Evolutionary conservation across 768 basidiomycete genomes (phyloP).

Genomic region (Rhodotorula kratochvilovae): DNA sequence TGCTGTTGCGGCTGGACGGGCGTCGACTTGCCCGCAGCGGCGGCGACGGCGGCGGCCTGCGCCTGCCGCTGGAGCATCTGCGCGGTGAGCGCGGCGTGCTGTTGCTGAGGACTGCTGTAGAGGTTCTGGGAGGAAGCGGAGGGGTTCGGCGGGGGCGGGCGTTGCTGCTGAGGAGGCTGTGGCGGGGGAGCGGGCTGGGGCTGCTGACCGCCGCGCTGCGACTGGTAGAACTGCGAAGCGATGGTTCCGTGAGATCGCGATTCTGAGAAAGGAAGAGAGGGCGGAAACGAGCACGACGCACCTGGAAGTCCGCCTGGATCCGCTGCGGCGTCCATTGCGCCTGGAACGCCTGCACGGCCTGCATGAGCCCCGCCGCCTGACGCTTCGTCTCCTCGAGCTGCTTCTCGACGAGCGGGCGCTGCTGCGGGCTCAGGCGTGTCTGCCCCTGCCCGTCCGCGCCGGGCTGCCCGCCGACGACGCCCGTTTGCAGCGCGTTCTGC

Average conservation of each 20-base stretch:
- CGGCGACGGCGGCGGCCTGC: neutral
- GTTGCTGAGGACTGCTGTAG: neutral
- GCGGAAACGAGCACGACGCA: neutral
- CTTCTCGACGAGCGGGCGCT: slow-evolving; percentile 17
- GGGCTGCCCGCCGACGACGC: slow-evolving; percentile 12
- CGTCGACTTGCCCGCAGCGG: slow-evolving; percentile 4
- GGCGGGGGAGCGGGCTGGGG: neutral
- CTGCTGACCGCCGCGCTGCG: slow-evolving; percentile 1
- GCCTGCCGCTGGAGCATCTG: neutral
- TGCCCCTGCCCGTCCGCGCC: neutral
- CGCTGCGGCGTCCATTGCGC: neutral
- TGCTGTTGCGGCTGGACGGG: neutral
- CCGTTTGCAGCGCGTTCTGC: slow-evolving; percentile 16
- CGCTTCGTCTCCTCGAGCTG: slow-evolving; percentile 19
- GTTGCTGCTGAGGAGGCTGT: neutral
- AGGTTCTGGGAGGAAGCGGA: neutral
- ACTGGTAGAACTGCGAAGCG: slow-evolving; percentile 15
- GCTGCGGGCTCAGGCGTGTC: slow-evolving; percentile 11
- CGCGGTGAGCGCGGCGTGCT: slow-evolving; percentile 3
- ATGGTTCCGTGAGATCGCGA: too few species aligned
- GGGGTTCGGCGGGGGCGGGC: neutral
- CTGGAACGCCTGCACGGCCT: neutral
- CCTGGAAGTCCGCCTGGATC: slow-evolving; percentile 2
- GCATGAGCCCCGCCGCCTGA: neutral
- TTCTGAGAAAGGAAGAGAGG: neutral